phyloP scores from a whole-genome alignment of 2,329 filamentous ascomycete species.

The Colletotrichum theobromicola region DNA sequence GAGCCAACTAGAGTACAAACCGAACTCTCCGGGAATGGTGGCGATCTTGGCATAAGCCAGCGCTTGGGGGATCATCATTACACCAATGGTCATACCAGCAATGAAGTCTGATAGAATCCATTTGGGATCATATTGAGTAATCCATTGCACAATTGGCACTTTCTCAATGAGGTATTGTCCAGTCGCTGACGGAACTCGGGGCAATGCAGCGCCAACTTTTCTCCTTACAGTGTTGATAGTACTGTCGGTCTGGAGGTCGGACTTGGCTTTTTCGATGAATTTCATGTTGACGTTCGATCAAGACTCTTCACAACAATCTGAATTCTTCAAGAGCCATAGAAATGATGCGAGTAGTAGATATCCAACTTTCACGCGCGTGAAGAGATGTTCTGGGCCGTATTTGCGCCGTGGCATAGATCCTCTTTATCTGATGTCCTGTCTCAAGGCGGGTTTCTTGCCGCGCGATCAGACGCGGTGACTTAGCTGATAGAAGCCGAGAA shows the following conservation, averaged over 20 bases:
- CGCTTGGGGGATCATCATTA: constrained; percentile 66
- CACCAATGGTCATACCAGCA: constrained; percentile 64
- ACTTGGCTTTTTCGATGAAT: constrained; percentile 27
- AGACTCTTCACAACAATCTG: neutral
- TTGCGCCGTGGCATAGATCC: neutral
- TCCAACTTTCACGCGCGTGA: neutral
- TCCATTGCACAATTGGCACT: constrained; percentile 66
- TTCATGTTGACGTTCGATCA: constrained; percentile 20
- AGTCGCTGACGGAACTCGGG: constrained; percentile 55
- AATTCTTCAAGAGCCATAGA: neutral
- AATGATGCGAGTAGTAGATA: neutral
- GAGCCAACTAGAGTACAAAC: constrained; percentile 64
- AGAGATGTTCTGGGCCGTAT: neutral
- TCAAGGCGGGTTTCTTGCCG: neutral
- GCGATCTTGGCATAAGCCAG: constrained; percentile 69
- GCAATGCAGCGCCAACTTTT: constrained; percentile 30
- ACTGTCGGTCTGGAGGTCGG: constrained; percentile 41
- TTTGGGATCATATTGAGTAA: constrained; percentile 63
- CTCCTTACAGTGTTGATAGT: constrained; percentile 39
- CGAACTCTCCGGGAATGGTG: constrained; percentile 64
- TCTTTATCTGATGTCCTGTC: neutral
- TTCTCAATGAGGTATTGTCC: constrained; percentile 64
- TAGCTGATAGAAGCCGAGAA: neutral
- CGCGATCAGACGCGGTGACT: neutral
- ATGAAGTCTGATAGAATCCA: constrained; percentile 68